Evolutionary conservation across 192 early-diverging fungal species (phyloP), one percentile per base, ranked within the genome.

Genomic region (Coemansia sp.): DNA sequence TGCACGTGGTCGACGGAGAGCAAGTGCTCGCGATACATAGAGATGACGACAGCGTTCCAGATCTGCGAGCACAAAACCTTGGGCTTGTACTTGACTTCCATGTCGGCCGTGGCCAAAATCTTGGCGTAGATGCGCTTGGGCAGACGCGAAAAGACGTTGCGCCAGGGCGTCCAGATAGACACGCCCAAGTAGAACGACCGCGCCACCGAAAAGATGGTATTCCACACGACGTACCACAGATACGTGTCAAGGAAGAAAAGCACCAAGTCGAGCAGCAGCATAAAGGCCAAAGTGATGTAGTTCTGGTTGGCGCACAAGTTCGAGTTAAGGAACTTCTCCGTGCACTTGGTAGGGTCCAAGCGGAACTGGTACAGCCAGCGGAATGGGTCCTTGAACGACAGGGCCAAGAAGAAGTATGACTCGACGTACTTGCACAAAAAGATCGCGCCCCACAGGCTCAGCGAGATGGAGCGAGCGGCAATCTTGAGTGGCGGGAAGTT

Each of bases 201-300:
- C 31, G 85, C 86, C 27, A 93, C 90, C 3, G 92, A 93, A 55
- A 94, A 91, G 46, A 90, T 66, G 1, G 92, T 91, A 72, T 90
- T 91, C 91, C 91, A 93, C 44, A 93, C 91, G 27, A 93, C 89
- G 64, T 92, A 94, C 92, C 93, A 94, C 66, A 94, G 84, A 67
- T 94, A 94, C 0, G 93, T 94, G 63, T 93, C 92, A 46, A 93
- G 72, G 70, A 94, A 94, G 73, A 90, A 93, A 14, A 94, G 87
- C 11, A 89, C 81, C 53, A 93, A 68, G 59, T 91, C 88, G 25
- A 91, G 86, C 61, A 91, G 67, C 76, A 93, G 87, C 90, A 93
- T 92, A 44, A 92, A 80, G 1, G 85, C 84, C 25, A 93, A 82
- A 3, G 90, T 90, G 32, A 93, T 88, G 41, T 77, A 70, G 64